Evolutionary conservation across 768 basidiomycete species (phyloP).

Genomic region (Tylopilus cervinicoccineus): DNA sequence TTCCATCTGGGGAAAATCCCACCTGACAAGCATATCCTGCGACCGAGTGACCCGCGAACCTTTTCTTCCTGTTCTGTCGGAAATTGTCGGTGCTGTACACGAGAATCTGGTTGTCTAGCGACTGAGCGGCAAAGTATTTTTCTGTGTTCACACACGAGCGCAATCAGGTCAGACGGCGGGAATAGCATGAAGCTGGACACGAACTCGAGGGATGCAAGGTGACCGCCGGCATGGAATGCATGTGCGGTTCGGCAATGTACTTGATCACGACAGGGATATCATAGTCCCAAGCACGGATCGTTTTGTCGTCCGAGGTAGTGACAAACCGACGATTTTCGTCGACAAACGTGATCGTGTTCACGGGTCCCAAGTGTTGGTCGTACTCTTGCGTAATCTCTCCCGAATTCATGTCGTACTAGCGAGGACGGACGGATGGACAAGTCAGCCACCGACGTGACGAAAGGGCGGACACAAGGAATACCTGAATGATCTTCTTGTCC

Average conservation of each 20-base stretch:
- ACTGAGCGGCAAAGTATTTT: constrained; percentile 97
- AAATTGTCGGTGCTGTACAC: constrained; percentile 98
- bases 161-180: constrained; percentile 15
- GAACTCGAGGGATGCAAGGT: constrained; percentile 91
- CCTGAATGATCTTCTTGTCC: constrained; percentile 99
- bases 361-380: constrained; percentile 96
- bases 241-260: constrained; percentile 97
- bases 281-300: constrained; percentile 98
- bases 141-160: constrained; percentile 39
- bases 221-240: constrained; percentile 99
- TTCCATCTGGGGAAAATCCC: constrained; percentile 96
- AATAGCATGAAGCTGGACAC: constrained; percentile 31
- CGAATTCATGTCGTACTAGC: constrained; percentile 90
- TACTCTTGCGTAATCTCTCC: constrained; percentile 98
- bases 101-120: constrained; percentile 96
- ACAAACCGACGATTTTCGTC: constrained; percentile 97
- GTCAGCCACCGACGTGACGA: background rate
- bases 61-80: constrained; percentile 97
- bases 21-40: constrained; percentile 98
- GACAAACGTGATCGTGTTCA: constrained; percentile 98
- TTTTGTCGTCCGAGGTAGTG: constrained; percentile 98
- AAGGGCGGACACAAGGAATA: constrained; percentile 31
- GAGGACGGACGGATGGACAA: background rate
- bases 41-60: constrained; percentile 94
- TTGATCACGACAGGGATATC: constrained; percentile 99